A percentile compares a stretch with the other conserved stretches of the same genome.
phyloP scores from a whole-genome alignment of 2,329 filamentous ascomycete genomes.

The Chalara sp. region DNA sequence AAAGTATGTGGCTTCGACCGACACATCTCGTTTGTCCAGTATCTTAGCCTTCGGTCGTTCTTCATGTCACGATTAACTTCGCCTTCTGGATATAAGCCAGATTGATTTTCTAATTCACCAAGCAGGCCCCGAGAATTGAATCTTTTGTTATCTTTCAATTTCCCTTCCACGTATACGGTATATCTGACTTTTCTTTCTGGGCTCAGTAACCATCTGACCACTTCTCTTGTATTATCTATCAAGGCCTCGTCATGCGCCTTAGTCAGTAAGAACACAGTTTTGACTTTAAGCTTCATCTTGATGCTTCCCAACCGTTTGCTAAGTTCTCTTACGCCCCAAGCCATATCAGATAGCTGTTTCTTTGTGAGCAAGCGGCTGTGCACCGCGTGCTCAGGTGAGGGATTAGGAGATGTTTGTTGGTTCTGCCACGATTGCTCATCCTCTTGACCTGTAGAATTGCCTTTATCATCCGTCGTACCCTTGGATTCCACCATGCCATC shows the following conservation, averaged over 20 bases:
- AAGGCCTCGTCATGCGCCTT: conserved; percentile 85
- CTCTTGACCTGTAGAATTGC: conserved; percentile 36
- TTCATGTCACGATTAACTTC: conserved; percentile 9
- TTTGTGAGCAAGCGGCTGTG: conserved; percentile 81
- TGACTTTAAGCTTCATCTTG: conserved; percentile 73
- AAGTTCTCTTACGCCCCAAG: conserved; percentile 86
- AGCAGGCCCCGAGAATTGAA: conserved; percentile 70
- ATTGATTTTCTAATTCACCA: conserved; percentile 47
- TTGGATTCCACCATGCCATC: conserved; percentile 5
- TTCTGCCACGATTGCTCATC: conserved; percentile 51
- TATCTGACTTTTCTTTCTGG: conserved; percentile 62
- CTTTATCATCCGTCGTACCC: not conserved
- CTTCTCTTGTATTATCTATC: conserved; percentile 67
- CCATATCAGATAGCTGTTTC: conserved; percentile 93
- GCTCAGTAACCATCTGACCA: conserved; percentile 75
- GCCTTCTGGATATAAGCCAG: conserved; percentile 28
- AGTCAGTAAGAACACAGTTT: conserved; percentile 78
- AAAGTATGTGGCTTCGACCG: conserved; percentile 74
- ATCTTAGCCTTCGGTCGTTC: conserved; percentile 50
- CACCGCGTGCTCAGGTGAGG: conserved; percentile 13
- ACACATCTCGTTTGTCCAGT: conserved; percentile 80
- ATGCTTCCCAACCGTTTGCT: conserved; percentile 81
- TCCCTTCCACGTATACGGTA: conserved; percentile 77
- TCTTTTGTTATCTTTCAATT: conserved; percentile 59
- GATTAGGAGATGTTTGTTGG: conserved; percentile 7